Conservation (phyloP, 345 rosid species). For the Trapa incisa region DNA sequence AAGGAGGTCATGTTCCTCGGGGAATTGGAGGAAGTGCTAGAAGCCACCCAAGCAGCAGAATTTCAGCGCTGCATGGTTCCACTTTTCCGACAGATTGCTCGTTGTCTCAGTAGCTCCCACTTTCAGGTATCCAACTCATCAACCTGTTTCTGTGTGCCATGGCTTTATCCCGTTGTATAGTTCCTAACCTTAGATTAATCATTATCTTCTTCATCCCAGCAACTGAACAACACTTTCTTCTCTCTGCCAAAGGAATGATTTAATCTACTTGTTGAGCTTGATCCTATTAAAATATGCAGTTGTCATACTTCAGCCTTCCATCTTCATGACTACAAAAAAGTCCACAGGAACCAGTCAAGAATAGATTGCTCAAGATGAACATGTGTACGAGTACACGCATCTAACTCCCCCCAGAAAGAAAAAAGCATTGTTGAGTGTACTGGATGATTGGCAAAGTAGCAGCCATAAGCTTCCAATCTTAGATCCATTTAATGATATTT, state of each 20-base stretch:
- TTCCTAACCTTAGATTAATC: neutral
- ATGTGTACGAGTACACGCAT: neutral
- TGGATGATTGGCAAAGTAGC: neutral
- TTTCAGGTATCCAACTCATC: slow-evolving; percentile 49
- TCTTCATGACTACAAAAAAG: neutral
- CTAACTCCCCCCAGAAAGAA: neutral
- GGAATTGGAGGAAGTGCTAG: slow-evolving; percentile 80
- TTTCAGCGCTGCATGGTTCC: slow-evolving; percentile 83
- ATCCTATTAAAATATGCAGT: neutral
- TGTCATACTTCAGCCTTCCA: too few species aligned
- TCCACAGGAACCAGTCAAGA: neutral
- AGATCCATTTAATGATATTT: neutral
- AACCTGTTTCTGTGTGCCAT: neutral
- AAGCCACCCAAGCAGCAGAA: slow-evolving; percentile 69
- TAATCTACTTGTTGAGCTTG: neutral
- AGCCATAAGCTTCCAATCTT: neutral
- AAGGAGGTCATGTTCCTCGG: slow-evolving; percentile 89
- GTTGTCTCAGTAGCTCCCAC: slow-evolving; percentile 69
- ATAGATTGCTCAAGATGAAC: neutral
- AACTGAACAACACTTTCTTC: neutral
- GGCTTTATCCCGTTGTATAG: neutral
- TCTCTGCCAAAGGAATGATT: neutral
- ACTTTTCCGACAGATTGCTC: slow-evolving; percentile 55
- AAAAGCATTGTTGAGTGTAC: neutral
- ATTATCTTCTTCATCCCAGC: neutral